Evolutionary conservation across 345 rosid species (phyloP), one percentile per base, ranked within the genome.

Genomic region (Moricandia moricandioides): DNA sequence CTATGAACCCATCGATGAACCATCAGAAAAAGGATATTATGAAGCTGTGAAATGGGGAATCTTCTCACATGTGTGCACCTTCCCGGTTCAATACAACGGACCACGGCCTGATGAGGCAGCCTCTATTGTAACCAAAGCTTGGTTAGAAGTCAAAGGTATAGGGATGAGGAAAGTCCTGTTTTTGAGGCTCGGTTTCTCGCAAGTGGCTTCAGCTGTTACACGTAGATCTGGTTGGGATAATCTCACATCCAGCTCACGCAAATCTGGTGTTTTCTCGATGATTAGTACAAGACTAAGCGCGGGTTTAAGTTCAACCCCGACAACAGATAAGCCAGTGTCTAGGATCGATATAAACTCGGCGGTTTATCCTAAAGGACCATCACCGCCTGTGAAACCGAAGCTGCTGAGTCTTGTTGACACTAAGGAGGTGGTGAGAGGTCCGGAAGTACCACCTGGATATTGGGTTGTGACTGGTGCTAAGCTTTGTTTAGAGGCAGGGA

Each of bases 381-480:
- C 63, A 0, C 84, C 90, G 7, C 79, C 69, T 0, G 83, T 30
- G 81, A 86, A 83, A 14, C 92, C 96, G 1, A 92, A 84, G 73
- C 80, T 92, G 85, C 78, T 86, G 4, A 88, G 67, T 81, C 90
- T 92, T 29, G 99, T 95, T n/a, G 90, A 95, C 68, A 90, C 88
- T 8, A 92, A 87, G 80, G 97, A 90, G 80, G 91, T 82, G 86
- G 81, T 88, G 65, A 83, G 99, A 78, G 97, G 99, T 45, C 97
- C 97, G 0, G 96, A 95, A 79, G 88, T 87, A 60, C 70, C 78
- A 1, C 99, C 97, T 17, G 99, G 99, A 51, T 95, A 90, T 78
- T 95, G 97, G 99, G 97, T 95, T 68, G 87, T 95, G 35, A 90
- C 96, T 1, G 99, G 99, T 60, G 97, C 99, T 39, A 90, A 87